Percentiles rank a stretch among this genome's conserved stretches.
Evolutionary conservation across 1,139 yeast species (phyloP).

Genomic region (Arxiozyma telluris): DNA sequence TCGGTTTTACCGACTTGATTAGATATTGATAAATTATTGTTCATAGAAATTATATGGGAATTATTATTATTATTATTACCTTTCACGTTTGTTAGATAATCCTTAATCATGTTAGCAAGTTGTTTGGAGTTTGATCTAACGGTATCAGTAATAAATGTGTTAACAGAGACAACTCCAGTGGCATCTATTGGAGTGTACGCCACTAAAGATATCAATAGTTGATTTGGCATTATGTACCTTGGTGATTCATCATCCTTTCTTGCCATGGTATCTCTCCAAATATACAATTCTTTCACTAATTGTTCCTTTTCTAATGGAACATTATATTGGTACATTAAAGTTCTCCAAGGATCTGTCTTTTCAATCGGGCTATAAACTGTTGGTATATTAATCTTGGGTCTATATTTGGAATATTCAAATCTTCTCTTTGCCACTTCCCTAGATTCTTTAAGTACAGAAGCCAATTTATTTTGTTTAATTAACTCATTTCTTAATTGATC

Average conservation of each 20-base stretch:
- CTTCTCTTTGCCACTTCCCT: slow-evolving; percentile 73
- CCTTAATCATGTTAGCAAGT: slow-evolving; percentile 45
- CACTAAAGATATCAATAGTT: slow-evolving; percentile 56
- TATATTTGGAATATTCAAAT: slow-evolving; percentile 63
- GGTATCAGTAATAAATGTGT: slow-evolving; percentile 44
- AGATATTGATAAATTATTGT: neutral
- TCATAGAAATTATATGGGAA: neutral
- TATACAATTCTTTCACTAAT: slow-evolving; percentile 52
- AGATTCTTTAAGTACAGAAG: slow-evolving; percentile 64
- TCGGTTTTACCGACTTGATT: neutral
- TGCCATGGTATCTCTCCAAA: slow-evolving; percentile 80
- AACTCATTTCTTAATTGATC: slow-evolving; percentile 65
- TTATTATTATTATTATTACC: neutral
- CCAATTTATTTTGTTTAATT: slow-evolving; percentile 42
- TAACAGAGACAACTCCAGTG: slow-evolving; percentile 46
- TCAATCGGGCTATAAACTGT: slow-evolving; percentile 43
- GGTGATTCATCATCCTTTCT: slow-evolving; percentile 75
- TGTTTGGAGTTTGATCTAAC: slow-evolving; percentile 51
- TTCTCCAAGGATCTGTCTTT: slow-evolving; percentile 47
- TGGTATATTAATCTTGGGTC: slow-evolving; percentile 38
- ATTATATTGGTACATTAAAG: slow-evolving; percentile 57
- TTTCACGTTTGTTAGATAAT: slow-evolving; percentile 6
- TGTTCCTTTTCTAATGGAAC: slow-evolving; percentile 48
- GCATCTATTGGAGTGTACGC: slow-evolving; percentile 49
- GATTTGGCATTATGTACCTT: slow-evolving; percentile 77